Conservation (phyloP, 2,329 filamentous ascomycete genomes). For the Juglanconis sp. region DNA sequence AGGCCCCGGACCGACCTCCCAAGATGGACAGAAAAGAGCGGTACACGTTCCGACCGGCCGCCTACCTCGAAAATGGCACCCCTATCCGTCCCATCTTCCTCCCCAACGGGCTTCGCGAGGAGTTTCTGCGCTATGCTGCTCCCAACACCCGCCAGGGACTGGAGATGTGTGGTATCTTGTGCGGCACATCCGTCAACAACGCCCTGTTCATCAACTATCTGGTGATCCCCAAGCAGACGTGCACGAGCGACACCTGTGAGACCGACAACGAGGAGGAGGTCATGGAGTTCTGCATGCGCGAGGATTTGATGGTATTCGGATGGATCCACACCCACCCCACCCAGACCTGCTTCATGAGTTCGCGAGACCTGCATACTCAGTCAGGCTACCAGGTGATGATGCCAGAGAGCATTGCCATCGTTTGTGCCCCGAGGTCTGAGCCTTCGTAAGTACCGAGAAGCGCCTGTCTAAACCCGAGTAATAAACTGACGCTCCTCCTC, state of each 20-base stretch:
- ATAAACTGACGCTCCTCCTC: background rate
- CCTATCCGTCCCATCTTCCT: slow-evolving; percentile 87
- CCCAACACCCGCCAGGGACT: slow-evolving; percentile 77
- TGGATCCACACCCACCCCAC: slow-evolving; percentile 99
- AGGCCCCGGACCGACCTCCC: slow-evolving; percentile 25
- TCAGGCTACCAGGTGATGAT: slow-evolving; percentile 95
- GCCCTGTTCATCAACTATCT: slow-evolving; percentile 87
- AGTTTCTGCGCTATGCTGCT: slow-evolving; percentile 71
- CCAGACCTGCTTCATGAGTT: slow-evolving; percentile 98
- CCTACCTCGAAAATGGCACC: slow-evolving; percentile 84
- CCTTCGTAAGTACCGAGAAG: slow-evolving; percentile 59
- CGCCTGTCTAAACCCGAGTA: too few relatives aligned
- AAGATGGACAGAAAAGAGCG: slow-evolving; percentile 48
- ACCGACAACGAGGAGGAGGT: slow-evolving; percentile 81
- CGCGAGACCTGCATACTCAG: slow-evolving; percentile 88
- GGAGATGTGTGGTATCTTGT: slow-evolving; percentile 93
- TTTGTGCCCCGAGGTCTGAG: slow-evolving; percentile 80
- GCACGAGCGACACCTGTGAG: slow-evolving; percentile 91
- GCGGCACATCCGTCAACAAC: slow-evolving; percentile 86
- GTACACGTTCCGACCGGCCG: slow-evolving; percentile 78
- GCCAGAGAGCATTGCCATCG: slow-evolving; percentile 92
- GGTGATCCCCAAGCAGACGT: slow-evolving; percentile 85
- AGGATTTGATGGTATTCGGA: slow-evolving; percentile 81
- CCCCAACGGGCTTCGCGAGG: slow-evolving; percentile 67
- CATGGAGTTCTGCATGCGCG: slow-evolving; percentile 82